Conservation (phyloP, 169 alveolate genomes). For the Cryptosporidium ryanae region DNA sequence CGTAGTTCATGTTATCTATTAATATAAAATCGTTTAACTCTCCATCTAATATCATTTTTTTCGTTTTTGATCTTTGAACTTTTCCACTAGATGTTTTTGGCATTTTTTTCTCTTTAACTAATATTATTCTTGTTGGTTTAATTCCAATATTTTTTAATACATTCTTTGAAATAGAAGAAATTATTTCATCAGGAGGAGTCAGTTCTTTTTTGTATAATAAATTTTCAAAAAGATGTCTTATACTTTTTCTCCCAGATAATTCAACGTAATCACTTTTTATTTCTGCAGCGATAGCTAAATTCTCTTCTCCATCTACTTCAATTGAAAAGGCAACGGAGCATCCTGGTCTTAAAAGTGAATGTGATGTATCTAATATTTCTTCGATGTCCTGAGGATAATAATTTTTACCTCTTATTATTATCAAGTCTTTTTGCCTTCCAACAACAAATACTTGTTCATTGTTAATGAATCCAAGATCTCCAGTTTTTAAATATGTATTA, state of each 20-base stretch:
- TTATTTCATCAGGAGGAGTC: slow-evolving; percentile 1
- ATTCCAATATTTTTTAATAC: slow-evolving; percentile 29
- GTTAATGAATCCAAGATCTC: slow-evolving; percentile 77
- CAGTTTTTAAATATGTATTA: slow-evolving; percentile 75
- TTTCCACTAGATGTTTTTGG: slow-evolving; percentile 79
- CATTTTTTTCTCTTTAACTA: slow-evolving; percentile 45
- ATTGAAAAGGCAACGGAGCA: slow-evolving; percentile 78
- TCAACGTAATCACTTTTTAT: slow-evolving; percentile 43
- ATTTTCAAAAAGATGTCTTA: slow-evolving; percentile 10
- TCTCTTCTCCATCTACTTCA: slow-evolving; percentile 64
- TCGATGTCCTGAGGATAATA: slow-evolving; percentile 80
- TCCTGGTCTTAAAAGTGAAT: slow-evolving; percentile 74
- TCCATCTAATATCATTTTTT: slow-evolving; percentile 49
- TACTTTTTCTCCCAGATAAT: not conserved
- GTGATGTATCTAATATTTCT: slow-evolving; percentile 68
- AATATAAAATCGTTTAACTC: slow-evolving; percentile 11
- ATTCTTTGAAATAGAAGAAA: not conserved
- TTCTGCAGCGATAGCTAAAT: slow-evolving; percentile 77
- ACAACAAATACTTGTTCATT: slow-evolving; percentile 74
- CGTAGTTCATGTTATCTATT: not conserved
- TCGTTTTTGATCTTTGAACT: slow-evolving; percentile 72
- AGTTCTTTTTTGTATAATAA: slow-evolving; percentile 21
- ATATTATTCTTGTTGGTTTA: slow-evolving; percentile 15
- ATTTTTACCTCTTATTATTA: slow-evolving; percentile 78
- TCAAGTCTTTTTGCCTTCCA: slow-evolving; percentile 78